Conservation (phyloP, 23 red algal species). For the Gracilaria gracilis region DNA sequence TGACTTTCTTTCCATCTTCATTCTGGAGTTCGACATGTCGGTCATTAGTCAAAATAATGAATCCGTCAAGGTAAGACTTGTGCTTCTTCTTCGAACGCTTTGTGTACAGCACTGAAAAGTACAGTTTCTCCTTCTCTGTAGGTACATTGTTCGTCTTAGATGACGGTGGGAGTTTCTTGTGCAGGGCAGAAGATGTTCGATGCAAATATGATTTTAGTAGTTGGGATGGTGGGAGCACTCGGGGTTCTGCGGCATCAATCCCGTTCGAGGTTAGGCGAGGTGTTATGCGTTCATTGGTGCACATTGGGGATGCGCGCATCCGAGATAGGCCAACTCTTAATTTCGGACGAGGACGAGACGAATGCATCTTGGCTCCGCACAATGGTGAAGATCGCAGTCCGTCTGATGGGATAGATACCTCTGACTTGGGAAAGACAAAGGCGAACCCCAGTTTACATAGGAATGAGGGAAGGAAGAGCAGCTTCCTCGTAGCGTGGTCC, state of each 20-base stretch:
- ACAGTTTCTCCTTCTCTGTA: constrained; percentile 5
- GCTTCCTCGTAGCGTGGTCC: not conserved
- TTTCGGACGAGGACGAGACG: not conserved
- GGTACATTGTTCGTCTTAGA: not conserved
- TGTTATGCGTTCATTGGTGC: constrained; percentile 9
- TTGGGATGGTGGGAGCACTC: constrained; percentile 9
- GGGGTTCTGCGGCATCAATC: not conserved
- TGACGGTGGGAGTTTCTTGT: not conserved
- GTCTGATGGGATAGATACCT: not conserved
- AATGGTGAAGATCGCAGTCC: not conserved
- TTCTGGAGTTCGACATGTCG: constrained; percentile 53
- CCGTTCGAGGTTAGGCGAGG: not conserved
- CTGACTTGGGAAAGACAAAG: not conserved
- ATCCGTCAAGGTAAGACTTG: constrained; percentile 79
- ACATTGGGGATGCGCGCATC: constrained; percentile 6
- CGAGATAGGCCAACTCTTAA: constrained; percentile 13
- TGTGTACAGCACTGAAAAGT: constrained; percentile 77
- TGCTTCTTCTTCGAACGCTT: constrained; percentile 74
- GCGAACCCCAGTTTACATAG: not conserved
- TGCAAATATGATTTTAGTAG: not conserved
- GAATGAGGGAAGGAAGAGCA: not conserved
- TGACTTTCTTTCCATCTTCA: constrained; percentile 63
- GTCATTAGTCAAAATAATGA: constrained; percentile 52
- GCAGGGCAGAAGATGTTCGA: not conserved
- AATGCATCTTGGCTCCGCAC: not conserved